These are phyloP conservation scores for Arthrobotrys iridis DNA, from an alignment of 2,329 filamentous ascomycete genomes.

Conservation along the genomic window DNA sequence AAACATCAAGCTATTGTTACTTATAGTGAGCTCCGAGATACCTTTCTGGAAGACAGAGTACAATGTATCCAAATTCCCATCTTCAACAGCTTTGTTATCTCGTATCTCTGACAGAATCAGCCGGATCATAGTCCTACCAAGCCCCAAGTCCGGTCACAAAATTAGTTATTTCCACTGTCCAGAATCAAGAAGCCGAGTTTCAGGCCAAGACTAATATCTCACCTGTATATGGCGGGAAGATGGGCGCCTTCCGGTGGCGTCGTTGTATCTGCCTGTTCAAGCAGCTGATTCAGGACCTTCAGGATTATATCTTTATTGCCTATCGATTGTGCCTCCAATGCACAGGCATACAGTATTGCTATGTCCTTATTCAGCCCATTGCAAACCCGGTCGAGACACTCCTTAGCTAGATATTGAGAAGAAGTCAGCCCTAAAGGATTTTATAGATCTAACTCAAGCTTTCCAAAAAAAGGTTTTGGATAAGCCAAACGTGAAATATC, in stretches of 20 bases:
- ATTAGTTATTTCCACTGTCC: slow-evolving; percentile 50
- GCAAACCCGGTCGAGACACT: slow-evolving; percentile 72
- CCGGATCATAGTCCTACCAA: slow-evolving; percentile 62
- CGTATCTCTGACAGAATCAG: slow-evolving; percentile 64
- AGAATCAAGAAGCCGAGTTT: neutral
- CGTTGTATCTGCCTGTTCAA: slow-evolving; percentile 67
- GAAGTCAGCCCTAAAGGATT: slow-evolving; percentile 11
- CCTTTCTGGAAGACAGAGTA: slow-evolving; percentile 41
- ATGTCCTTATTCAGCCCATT: slow-evolving; percentile 67
- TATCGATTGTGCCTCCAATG: slow-evolving; percentile 76
- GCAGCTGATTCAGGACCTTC: slow-evolving; percentile 69
- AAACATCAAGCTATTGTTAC: neutral
- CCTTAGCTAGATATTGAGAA: slow-evolving; percentile 64
- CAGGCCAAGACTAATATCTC: slow-evolving; percentile 64
- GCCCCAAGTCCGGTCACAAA: slow-evolving; percentile 19
- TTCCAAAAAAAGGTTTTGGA: neutral
- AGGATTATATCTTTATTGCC: slow-evolving; percentile 72
- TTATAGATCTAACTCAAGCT: neutral
- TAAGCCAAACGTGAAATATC: slow-evolving; percentile 21
- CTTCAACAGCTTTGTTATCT: slow-evolving; percentile 57
- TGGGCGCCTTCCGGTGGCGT: slow-evolving; percentile 66
- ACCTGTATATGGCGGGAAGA: slow-evolving; percentile 73
- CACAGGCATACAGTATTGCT: slow-evolving; percentile 80
- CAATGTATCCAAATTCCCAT: slow-evolving; percentile 40
- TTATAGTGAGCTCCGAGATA: neutral